Base-by-base conservation (phyloP, 2,329 filamentous ascomycete species). In the Immersiporthe knoxdaviesiana region DNA sequence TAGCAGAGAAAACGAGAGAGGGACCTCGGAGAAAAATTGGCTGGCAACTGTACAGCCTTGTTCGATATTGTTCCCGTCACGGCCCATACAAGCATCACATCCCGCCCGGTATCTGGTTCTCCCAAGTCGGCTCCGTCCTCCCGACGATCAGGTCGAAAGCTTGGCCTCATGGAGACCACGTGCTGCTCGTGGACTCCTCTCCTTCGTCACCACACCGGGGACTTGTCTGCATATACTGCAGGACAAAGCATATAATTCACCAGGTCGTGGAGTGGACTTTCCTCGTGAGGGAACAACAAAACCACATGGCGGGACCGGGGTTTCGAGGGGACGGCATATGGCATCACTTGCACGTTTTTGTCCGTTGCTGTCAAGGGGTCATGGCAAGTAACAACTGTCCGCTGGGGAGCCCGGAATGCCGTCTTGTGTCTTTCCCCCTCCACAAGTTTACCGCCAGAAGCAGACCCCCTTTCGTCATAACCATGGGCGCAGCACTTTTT, bases 91-190 rank as follows among this genome's bases (percentile, higher is more conserved):
- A 59, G 18, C 56, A 16, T n/a, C 32, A 12, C 4, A 24, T 10
- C 14, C 27, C 3, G n/a, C n/a, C 52, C 24, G 27, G n/a, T n/a
- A n/a, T 59, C 56, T 59, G 16, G 4, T 35, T 16, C 30, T 16
- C 32, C 21, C 30, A 37, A 37, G 32, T 59, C 56, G 30, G 56
- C 32, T 37, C 56, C 56, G 56, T 59, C 30, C 52, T 59, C 12
- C 56, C 56, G 56, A 59, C 56, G 30, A 18, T 12, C 24, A 24
- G 24, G 12, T 54, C 54, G 7, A 16, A 35, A 24, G 8, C 8
- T 32, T n/a, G 32, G 56, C 56, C 6, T 37, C 56, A 59, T 59
- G 56, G 32, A 59, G 30, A 59, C 56, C 56, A 59, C 56, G 56
- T 59, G 56, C 56, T 59, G 30, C 56, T 59, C 56, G 37, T 32